A percentile compares a stretch with the other conserved stretches of the same genome.
phyloP scores from a whole-genome alignment of 345 rosid genomes.

The Pseudoturritis turrita region DNA sequence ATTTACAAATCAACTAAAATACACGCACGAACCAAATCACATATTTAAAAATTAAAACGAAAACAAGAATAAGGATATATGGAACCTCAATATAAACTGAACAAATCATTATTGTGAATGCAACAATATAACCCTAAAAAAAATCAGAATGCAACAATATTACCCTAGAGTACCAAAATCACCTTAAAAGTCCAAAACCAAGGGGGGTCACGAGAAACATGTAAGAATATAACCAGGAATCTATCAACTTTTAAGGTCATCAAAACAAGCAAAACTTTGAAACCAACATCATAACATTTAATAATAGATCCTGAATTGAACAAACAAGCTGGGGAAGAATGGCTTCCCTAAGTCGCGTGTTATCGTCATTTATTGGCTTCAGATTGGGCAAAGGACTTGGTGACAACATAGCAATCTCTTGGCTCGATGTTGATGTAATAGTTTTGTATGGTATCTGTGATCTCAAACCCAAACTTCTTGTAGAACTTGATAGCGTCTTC shows the following conservation, averaged over 20 bases:
- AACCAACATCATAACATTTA: not conserved
- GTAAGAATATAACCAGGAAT: not conserved
- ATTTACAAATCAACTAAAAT: too few relatives aligned
- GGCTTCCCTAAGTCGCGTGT: constrained; percentile 9
- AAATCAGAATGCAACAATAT: too few relatives aligned
- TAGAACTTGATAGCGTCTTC: constrained; percentile 95
- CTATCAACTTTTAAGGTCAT: constrained; percentile 8
- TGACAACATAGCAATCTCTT: constrained; percentile 77
- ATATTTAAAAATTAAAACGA: too few relatives aligned
- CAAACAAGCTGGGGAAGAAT: constrained; percentile 19
- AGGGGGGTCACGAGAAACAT: not conserved
- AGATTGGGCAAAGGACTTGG: constrained; percentile 50
- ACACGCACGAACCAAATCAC: too few relatives aligned
- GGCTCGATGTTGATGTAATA: constrained; percentile 84
- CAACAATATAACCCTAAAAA: too few relatives aligned
- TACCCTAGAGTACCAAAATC: too few relatives aligned
- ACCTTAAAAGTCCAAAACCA: not conserved
- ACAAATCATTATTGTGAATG: too few relatives aligned
- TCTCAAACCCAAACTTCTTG: constrained; percentile 87
- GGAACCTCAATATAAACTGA: too few relatives aligned
- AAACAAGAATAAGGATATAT: too few relatives aligned
- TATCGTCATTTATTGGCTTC: constrained; percentile 48
- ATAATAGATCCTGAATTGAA: not conserved
- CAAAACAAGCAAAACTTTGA: constrained; percentile 5
- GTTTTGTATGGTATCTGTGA: constrained; percentile 78